Evolutionary conservation across 106 monocot species (phyloP), one percentile per base, ranked within the genome.

Genomic region (Agapanthus africanus): DNA sequence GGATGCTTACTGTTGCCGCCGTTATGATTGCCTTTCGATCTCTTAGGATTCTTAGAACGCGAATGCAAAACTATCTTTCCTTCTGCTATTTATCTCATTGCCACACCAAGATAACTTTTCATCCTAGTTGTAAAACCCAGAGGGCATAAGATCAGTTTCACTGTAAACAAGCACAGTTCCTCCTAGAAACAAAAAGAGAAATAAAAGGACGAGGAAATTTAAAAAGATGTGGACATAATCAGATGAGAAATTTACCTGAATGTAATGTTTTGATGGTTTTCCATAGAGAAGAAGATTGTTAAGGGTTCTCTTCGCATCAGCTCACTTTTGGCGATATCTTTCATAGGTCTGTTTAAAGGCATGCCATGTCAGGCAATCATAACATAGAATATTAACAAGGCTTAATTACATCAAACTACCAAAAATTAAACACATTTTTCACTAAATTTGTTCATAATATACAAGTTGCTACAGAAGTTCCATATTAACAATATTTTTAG

Each of bases 241-340:
- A n/a, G n/a, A 59, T 59, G 10, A 23, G 23, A 52, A 52, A 33
- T 59, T 61, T 36, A 61, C 61, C 61, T 36, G 0, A 36, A 61
- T 61, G n/a, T 61, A 36, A 35, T 61, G 33, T 6, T 61, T 61
- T 2, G 61, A 61, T 65, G 23, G 10, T 1, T 65, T 65, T 32
- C 64, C 13, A 11, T 40, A 23, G 22, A 35, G 61, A 28, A 62
- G 36, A 65, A 65, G 22, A 40, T 65, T 40, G 3, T 40, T 65
- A 39, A 65, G 64, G 23, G 37, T 22, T 37, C 39, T 65, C 39
- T 40, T 65, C 14, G 64, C 64, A 40, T 65, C 16, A 40, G 64
- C 22, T 23, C 39, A 8, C 39, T 65, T 65, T 13, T 65, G 39
- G 14, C 64, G 64, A 65, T 39, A 65, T 65, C 64, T 65, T 10